Conservation (phyloP, 352 stramenopile species). For the Globisporangium nodosum region DNA sequence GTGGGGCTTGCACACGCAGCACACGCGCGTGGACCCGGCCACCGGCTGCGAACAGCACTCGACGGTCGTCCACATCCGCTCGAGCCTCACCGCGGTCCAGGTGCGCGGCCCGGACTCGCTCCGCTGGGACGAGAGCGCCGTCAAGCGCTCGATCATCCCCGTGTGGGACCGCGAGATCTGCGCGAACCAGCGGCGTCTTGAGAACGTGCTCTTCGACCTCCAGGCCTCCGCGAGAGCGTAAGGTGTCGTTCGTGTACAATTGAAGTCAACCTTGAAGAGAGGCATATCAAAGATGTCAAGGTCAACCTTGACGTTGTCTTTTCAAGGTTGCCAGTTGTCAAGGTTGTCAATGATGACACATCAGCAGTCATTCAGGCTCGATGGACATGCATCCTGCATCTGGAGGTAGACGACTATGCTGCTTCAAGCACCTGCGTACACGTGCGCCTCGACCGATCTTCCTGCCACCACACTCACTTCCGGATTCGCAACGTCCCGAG, state of each 20-base stretch:
- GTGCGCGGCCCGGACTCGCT: constrained; percentile 1
- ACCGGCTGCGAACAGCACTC: not conserved
- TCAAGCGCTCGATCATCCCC: not conserved
- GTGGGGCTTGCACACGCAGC: not conserved
- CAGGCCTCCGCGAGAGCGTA: not conserved
- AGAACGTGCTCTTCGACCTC: not conserved
- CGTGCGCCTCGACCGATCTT: not conserved
- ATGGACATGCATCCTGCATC: not conserved
- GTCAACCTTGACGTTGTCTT: no score
- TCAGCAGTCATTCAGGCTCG: not conserved
- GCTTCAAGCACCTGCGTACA: not conserved
- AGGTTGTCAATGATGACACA: no score
- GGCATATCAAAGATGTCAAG: no score
- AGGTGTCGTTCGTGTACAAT: not conserved
- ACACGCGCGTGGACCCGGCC: not conserved
- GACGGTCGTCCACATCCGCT: not conserved
- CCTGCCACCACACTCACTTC: not conserved
- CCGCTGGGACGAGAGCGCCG: not conserved
- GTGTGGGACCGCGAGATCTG: not conserved
- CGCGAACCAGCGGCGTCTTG: not conserved
- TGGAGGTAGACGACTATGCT: no score
- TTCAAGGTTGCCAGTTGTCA: no score
- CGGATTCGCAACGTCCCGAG: not conserved
- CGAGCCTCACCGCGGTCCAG: not conserved
- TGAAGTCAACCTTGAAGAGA: not conserved